Base-by-base conservation (phyloP, 176 grass and related monocot genomes). In the Cocos nucifera region DNA sequence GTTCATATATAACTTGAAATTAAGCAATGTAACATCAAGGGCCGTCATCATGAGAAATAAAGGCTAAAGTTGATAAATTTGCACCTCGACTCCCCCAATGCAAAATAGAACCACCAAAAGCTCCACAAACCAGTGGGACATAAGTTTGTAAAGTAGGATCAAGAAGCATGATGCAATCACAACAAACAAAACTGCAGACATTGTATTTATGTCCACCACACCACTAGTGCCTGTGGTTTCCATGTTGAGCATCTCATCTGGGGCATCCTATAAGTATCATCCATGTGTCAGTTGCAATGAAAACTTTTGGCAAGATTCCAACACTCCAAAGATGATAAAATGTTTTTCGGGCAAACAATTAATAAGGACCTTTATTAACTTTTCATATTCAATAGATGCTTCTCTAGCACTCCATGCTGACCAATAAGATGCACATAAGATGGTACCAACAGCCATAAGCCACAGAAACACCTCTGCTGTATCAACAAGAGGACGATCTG, bases 361-460 rank as follows among this genome's bases (percentile, higher is more conserved):
- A 44, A 17, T 73, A 49, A 78, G 51, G 67, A 98, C 93, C 93
- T 88, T 98, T 53, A 92, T 26, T 69, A 98, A 76, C 70, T 92
- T 98, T 69, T 98, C 93, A 73, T 92, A 68, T 74, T 98, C 93
- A 80, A 65, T 80, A 62, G 75, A 65, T 58, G 84, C 84, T 75
- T 98, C 93, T 76, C 87, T 73, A 70, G 83, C 75, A 67, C 87
- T 98, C 80, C 84, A 98, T 44, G 93, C 87, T 30, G 93, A 91
- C 93, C 93, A 98, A 71, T 98, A 98, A 62, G 93, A 85, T 75
- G 87, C 93, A 66, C 93, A 90, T 58, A 98, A 69, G 72, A 98
- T 86, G 21, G 93, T 98, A 80, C 93, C 93, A 67, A 98, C 82
- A 67, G 93, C 93, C 93, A 98, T 92, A 65, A 98, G 81, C 93